Evolutionary conservation across 164 flowering plant species (phyloP), one percentile per base, ranked within the genome.

Genomic region (Piper longum): DNA sequence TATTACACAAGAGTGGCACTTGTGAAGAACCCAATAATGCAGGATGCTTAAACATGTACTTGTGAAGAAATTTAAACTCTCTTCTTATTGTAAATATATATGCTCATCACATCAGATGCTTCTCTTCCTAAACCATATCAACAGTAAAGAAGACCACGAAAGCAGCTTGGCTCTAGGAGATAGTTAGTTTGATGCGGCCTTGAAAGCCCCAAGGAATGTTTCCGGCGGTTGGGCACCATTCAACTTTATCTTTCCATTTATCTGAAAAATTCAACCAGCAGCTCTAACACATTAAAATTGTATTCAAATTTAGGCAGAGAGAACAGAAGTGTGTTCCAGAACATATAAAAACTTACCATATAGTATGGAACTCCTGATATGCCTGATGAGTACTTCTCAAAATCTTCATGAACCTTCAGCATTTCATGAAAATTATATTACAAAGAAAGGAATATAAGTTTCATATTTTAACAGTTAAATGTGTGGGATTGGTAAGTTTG

Each of bases 221-320:
- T 84, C 89, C n/a, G 97, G 87, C 14, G 89, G 88, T 70, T 87
- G 99, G 63, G 79, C 95, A 60, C 97, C 99, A 68, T 84, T 83
- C 55, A 93, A 54, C 71, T 80, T 74, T 52, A 75, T 73, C 73
- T 83, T 83, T 63, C 84, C 96, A 69, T 93, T 88, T 26, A 90
- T 80, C 97, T 88, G 89, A 60, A 56, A 59, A 66, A 56, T 7
- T 13, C 26, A 8, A 4, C 40, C 59, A 4, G 5, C 26, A 16
- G 12, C 12, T 26, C 11, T 13, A 57, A 26, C 41, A 7, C 26
- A 16, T 26, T 4, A 57, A 6, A 11, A 18, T 18, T 57, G 36
- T 9, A n/a, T n/a, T n/a, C 13, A 57, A n/a, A 12, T 16, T 26
- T 3, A 36, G 12, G 41, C 2, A 57, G 60, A 57, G 36, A 14